Percentiles rank a stretch among this genome's conserved stretches.
Conservation (phyloP, 2,329 filamentous ascomycete species). For the Pestalotiopsis sp. region DNA sequence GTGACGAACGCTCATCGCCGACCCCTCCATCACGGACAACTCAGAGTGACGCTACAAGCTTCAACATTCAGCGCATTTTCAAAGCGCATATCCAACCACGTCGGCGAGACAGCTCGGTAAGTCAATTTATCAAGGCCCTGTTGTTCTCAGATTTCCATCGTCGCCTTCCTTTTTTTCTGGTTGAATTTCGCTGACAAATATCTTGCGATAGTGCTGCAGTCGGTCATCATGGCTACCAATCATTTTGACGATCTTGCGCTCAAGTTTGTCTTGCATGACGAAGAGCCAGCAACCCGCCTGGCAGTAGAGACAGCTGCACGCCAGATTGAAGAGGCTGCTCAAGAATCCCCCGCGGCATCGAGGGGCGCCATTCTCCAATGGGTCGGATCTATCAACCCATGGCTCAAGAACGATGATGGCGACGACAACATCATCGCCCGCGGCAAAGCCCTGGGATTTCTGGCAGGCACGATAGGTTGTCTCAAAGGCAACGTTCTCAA, state of each 20-base stretch:
- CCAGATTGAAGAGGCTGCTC: conserved; percentile 49
- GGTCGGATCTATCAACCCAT: conserved; percentile 58
- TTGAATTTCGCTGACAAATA: not conserved
- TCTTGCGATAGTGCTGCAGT: not conserved
- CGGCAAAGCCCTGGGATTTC: conserved; percentile 60
- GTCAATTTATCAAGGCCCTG: not conserved
- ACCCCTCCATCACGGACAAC: too few relatives aligned
- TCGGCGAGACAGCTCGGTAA: not conserved
- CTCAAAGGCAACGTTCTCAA: conserved; percentile 50
- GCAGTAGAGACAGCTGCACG: conserved; percentile 28
- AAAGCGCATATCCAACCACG: not conserved
- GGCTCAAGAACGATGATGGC: conserved; percentile 48
- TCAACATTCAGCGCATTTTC: not conserved
- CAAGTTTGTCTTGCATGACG: conserved; percentile 57
- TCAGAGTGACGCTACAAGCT: not conserved
- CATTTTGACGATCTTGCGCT: conserved; percentile 53
- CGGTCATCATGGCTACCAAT: conserved; percentile 42
- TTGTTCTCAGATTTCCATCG: not conserved
- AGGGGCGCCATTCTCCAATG: conserved; percentile 54
- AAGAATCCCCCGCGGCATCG: conserved; percentile 28
- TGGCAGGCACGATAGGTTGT: conserved; percentile 55
- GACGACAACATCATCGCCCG: conserved; percentile 53
- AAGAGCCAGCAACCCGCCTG: conserved; percentile 40
- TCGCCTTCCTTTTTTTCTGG: not conserved
- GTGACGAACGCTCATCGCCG: too few relatives aligned